phyloP scores from a whole-genome alignment of 768 basidiomycete species.

The Russula compacta region DNA sequence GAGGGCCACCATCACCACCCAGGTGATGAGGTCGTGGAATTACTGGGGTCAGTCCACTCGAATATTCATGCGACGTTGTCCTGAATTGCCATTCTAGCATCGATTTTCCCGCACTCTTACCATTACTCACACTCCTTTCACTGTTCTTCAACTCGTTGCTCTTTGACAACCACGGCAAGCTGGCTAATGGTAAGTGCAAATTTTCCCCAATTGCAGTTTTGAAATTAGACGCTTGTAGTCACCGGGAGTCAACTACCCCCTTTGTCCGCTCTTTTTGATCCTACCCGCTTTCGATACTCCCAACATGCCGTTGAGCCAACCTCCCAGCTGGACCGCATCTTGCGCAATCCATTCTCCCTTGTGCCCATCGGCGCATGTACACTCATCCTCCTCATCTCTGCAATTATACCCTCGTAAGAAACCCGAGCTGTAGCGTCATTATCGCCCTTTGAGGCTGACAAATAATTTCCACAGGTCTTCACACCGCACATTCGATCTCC shows the following conservation, averaged over 20 bases:
- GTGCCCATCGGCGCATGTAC: constrained; percentile 53
- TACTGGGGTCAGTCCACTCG: constrained; percentile 31
- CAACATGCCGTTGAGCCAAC: constrained; percentile 12
- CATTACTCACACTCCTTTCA: constrained; percentile 47
- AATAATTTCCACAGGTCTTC: constrained; percentile 30
- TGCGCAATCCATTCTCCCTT: constrained; percentile 69
- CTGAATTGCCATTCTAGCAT: constrained; percentile 34
- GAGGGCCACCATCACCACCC: constrained; percentile 62
- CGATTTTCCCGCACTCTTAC: constrained; percentile 54
- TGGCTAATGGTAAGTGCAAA: constrained; percentile 48
- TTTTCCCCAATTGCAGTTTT: neutral
- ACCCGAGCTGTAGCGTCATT: neutral
- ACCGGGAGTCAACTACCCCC: constrained; percentile 57
- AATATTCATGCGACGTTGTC: neutral
- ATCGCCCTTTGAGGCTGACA: neutral
- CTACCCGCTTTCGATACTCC: constrained; percentile 31
- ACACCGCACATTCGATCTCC: constrained; percentile 72
- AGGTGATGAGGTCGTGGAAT: constrained; percentile 40
- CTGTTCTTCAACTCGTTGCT: constrained; percentile 46
- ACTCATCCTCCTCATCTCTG: constrained; percentile 44
- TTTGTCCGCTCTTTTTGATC: constrained; percentile 39
- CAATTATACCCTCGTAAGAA: constrained; percentile 45
- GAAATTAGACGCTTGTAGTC: constrained; percentile 29
- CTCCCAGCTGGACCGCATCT: constrained; percentile 17
- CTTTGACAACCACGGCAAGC: constrained; percentile 55